Conservation (phyloP, 108 stramenopile species). For the Cylindrotheca fusiformis region DNA sequence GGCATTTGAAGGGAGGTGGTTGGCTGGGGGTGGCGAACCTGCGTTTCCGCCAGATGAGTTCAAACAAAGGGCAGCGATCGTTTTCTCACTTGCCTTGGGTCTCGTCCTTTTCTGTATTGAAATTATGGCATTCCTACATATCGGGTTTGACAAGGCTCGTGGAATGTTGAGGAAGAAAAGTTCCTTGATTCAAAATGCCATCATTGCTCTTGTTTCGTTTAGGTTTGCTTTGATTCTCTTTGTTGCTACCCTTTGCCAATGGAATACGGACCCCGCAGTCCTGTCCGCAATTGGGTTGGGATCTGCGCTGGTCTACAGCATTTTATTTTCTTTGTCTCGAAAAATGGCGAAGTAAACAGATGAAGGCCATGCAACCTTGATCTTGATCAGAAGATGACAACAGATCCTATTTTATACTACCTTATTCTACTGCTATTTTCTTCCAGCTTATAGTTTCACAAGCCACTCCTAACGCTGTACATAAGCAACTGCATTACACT, state of each 20-base stretch:
- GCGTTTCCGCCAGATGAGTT: neutral
- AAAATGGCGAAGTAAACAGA: neutral
- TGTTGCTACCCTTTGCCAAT: slow-evolving; percentile 32
- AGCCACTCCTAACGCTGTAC: too few species aligned
- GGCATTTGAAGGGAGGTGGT: neutral
- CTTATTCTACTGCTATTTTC: too few species aligned
- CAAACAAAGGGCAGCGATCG: slow-evolving; percentile 9
- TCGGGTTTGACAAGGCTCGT: slow-evolving; percentile 16
- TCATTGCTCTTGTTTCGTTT: slow-evolving; percentile 13
- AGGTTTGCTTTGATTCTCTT: slow-evolving; percentile 19
- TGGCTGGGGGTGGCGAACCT: neutral
- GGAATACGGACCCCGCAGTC: slow-evolving; percentile 24
- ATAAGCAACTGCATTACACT: too few species aligned
- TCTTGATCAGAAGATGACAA: too few species aligned
- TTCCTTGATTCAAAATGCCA: neutral
- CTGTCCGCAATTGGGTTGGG: slow-evolving; percentile 28
- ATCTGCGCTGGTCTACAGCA: neutral
- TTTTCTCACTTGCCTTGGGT: slow-evolving; percentile 34
- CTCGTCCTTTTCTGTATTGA: slow-evolving; percentile 35
- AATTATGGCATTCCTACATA: slow-evolving; percentile 35
- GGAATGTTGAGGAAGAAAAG: slow-evolving; percentile 2
- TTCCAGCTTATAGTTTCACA: too few species aligned
- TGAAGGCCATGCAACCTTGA: neutral
- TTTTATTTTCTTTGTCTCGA: neutral
- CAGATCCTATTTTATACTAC: too few species aligned